Base-by-base conservation (phyloP, 75 land plant genomes). In the Azolla pinnata region DNA sequence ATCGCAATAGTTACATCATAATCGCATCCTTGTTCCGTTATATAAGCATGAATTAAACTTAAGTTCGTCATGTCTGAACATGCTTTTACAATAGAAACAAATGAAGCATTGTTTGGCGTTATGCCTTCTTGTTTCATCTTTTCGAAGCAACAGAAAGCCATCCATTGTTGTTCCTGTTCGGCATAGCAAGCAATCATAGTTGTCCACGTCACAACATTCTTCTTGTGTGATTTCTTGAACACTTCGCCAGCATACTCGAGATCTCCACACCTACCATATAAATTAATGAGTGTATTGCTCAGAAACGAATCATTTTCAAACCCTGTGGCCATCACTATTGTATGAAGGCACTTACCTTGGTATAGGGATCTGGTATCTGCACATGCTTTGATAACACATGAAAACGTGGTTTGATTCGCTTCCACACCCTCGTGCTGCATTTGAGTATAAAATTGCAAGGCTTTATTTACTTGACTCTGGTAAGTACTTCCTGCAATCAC, bases 341-440 rank as follows among this genome's bases (percentile, higher is more conserved):
- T 25, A 33, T 64, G 66, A 32, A 34, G 31, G 8, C 7, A 49
- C 17, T 24, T 51, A 18, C 66, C 64, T 20, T 71, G 17, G 2
- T 20, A 45, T 40, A 28, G 28, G 49, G 44, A 28, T 2, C 70
- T 57, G 8, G 63, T 42, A 0, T 32, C 62, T 0, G 66, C 29
- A 58, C 67, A 75, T 1, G 79, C 79, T n/a, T 69, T 55, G 10
- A 75, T 21, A 45, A 75, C 64, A 40, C 81, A 45, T 54, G 77
- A 69, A 27, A 72, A 79, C 9, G 79, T 71, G 49, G 75, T 67
- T 21, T 58, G 70, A 66, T 79, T 75, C 27, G 62, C 62, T 23
- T 19, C 44, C 48, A 69, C 44, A 10, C 67, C 65, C 12, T 16
- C 28, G 3, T 55, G 45, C 16, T 59, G 60, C 77, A 77, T 73